Evolutionary conservation across 441 rosid species (phyloP).

Genomic region (Adansonia grandidieri): DNA sequence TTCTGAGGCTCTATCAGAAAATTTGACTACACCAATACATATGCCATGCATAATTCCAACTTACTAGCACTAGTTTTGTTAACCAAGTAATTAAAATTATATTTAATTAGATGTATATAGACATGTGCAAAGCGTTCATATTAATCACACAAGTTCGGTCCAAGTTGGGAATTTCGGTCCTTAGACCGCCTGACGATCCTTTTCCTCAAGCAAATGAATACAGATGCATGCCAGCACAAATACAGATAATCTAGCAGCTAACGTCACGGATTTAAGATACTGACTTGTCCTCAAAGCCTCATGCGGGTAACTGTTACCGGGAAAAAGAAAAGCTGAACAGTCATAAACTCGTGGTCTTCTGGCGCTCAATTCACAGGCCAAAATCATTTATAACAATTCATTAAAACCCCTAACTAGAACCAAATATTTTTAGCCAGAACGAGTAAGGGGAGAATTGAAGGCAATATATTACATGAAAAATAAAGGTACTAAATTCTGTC

Average conservation of each 20-base stretch:
- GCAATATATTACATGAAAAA: slow-evolving; percentile 16
- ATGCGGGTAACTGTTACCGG: not conserved
- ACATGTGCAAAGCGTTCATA: not conserved
- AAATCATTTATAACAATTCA: not conserved
- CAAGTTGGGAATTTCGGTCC: not conserved
- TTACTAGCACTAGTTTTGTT: not conserved
- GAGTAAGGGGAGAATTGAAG: slow-evolving; percentile 5
- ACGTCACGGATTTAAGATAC: not conserved
- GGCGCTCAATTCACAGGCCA: not conserved
- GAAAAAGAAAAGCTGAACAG: not conserved
- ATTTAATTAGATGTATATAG: not conserved
- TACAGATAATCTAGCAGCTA: slow-evolving; percentile 1
- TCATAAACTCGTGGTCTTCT: not conserved
- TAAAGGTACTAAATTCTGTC: not conserved
- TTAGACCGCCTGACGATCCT: not conserved
- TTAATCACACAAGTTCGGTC: not conserved
- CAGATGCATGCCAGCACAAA: not conserved
- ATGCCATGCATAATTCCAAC: slow-evolving; percentile 8
- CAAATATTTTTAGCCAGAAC: not conserved
- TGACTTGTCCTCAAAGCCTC: not conserved
- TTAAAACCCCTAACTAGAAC: not conserved
- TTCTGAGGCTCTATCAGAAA: not conserved
- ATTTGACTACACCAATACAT: not conserved
- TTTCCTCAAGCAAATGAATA: not conserved
- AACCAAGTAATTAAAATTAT: not conserved